Base-by-base conservation (phyloP, 345 rosid genomes). In the Gossypium anomalum region DNA sequence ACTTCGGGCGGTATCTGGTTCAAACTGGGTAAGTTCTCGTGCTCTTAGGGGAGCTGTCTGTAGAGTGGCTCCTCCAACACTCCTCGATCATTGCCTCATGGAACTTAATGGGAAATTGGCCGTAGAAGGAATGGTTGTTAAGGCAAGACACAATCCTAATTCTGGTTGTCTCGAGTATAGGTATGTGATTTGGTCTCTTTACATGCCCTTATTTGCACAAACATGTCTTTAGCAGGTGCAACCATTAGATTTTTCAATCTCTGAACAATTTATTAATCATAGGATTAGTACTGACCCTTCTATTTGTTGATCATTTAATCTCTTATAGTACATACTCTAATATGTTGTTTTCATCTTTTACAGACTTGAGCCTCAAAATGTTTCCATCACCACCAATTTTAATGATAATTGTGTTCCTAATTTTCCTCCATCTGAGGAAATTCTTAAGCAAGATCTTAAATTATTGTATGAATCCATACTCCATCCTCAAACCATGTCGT, bases 11-110 rank as follows among this genome's bases (percentile, higher is more conserved):
- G 92, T 85, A 17, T 83, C 90, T 52, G 88, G 87, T 10, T 83
- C 86, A 49, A 85, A 76, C 19, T 89, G 94, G 94, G 94, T 89
- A n/a, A 81, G 81, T 63, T 74, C 80, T 66, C 92, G 90, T 12
- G 81, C 94, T 11, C 87, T 89, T 22, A 84, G 84, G 76, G 90
- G 90, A 44, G 90, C 89, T 47, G 87, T 85, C 9, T 89, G 83
- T 73, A 86, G 82, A 73, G 81, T 78, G 74, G 92, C 89, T 65
- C 65, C 80, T 72, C 78, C 87, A 0, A 81, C 87, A 45, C 88
- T 89, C 64, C 90, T 89, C 73, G 92, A 86, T 22, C 78, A 81
- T 66, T 88, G 92, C 70, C 88, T 89, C 45, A 83, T 82, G 80
- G 87, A 82, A 72, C 82, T 88, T 9, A 77, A 84, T 9, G 88